phyloP scores from a whole-genome alignment of 257 asterid species.

The Schizonepeta tenuifolia region DNA sequence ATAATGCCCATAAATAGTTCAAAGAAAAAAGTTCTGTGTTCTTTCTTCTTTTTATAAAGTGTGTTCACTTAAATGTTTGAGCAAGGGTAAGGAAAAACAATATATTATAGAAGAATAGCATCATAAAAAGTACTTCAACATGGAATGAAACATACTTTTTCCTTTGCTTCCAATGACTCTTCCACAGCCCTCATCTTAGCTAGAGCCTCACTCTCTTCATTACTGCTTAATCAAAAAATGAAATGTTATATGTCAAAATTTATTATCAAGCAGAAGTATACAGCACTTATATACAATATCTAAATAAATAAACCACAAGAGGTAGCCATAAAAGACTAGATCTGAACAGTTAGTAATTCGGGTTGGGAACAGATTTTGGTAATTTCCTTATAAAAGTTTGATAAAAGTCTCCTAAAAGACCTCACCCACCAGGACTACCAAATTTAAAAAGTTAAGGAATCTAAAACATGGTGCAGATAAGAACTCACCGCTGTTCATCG shows the following conservation, averaged over 20 bases:
- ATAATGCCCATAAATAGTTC: conserved; percentile 18
- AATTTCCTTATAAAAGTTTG: conserved; percentile 7
- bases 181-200: conserved; percentile 88
- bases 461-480: conserved; percentile 16
- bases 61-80: background rate
- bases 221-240: conserved; percentile 51
- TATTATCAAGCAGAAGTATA: conserved; percentile 9
- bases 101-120: conserved; percentile 18
- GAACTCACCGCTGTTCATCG: conserved; percentile 64
- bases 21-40: background rate
- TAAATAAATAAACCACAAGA: background rate
- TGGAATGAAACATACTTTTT: conserved; percentile 50
- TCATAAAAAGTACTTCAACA: conserved; percentile 22
- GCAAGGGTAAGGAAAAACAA: conserved; percentile 24
- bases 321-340: conserved; percentile 10
- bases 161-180: conserved; percentile 78
- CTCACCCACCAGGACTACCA: conserved; percentile 12
- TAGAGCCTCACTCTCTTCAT: conserved; percentile 65
- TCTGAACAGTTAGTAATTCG: conserved; percentile 7
- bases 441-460: background rate
- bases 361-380: background rate
- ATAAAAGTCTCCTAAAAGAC: conserved; percentile 14
- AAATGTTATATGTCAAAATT: background rate
- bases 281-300: background rate
- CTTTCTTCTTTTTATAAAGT: background rate